Evolutionary conservation across 768 basidiomycete genomes (phyloP).

Genomic region (Mycena floridula): DNA sequence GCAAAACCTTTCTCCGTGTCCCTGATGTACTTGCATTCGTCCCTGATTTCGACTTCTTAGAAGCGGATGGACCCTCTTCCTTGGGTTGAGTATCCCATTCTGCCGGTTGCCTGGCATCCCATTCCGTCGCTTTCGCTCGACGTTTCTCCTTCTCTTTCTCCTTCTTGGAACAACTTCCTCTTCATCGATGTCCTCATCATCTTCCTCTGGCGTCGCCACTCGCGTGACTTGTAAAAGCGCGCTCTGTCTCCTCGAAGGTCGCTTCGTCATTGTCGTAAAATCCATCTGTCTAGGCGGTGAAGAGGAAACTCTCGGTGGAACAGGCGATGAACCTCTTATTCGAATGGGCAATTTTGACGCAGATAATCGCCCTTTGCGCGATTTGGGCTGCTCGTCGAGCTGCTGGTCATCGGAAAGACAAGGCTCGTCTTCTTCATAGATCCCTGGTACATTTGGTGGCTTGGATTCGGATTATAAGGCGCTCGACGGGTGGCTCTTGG

Average conservation of each 20-base stretch:
- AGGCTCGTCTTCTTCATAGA: constrained; percentile 63
- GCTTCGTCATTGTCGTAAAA: constrained; percentile 23
- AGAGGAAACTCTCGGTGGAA: constrained; percentile 37
- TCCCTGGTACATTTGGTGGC: constrained; percentile 59
- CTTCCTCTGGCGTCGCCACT: constrained; percentile 50
- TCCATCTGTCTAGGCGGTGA: constrained; percentile 28
- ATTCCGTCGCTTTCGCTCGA: constrained; percentile 12
- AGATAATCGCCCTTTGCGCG: constrained; percentile 39
- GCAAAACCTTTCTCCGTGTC: no score
- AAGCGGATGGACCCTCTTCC: constrained; percentile 17
- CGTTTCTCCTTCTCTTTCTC: constrained; percentile 20
- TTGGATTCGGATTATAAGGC: constrained; percentile 27
- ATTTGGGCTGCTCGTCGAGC: constrained; percentile 28
- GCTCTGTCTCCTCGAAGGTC: constrained; percentile 39
- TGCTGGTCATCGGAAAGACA: constrained; percentile 33
- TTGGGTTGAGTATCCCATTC: no score
- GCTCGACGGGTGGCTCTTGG: constrained; percentile 45
- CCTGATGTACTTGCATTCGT: no score
- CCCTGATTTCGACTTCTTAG: constrained; percentile 36
- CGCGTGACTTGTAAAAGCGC: constrained; percentile 48
- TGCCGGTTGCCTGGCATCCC: no score
- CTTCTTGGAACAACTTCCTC: constrained; percentile 6
- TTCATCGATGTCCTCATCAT: constrained; percentile 39
- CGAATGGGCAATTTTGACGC: no score
- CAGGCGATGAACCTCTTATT: no score